Conservation (phyloP, 2,329 filamentous ascomycete species). For the Purpureocillium lavendulum region DNA sequence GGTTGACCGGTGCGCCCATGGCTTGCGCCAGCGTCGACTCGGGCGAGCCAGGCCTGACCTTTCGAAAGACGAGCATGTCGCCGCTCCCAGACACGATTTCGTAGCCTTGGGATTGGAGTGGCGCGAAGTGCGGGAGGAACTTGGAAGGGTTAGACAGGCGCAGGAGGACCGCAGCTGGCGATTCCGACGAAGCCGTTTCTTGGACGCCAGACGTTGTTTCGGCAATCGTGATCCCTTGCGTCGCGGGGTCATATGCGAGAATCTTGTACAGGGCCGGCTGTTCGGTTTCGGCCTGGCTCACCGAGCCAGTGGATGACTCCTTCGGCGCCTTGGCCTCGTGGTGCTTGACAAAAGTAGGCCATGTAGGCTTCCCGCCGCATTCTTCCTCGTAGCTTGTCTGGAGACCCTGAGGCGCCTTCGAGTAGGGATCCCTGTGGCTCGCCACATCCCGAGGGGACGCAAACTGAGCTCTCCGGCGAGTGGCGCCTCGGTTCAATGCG, state of each 20-base stretch:
- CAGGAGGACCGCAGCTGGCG: conserved; percentile 52
- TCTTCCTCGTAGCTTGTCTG: conserved; percentile 40
- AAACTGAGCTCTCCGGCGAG: not conserved
- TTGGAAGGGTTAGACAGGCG: conserved; percentile 53
- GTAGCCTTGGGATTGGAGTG: conserved; percentile 53
- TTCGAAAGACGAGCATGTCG: conserved; percentile 59
- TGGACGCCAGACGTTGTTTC: conserved; percentile 50
- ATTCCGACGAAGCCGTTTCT: conserved; percentile 38
- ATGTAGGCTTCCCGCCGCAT: conserved; percentile 22
- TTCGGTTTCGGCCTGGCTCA: not conserved
- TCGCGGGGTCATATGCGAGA: conserved; percentile 54
- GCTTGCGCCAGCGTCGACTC: conserved; percentile 7
- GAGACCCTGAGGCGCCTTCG: conserved; percentile 36
- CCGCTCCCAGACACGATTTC: conserved; percentile 57
- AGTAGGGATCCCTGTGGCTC: conserved; percentile 29
- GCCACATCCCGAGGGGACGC: not conserved
- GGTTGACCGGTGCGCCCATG: conserved; percentile 34
- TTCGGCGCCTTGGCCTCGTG: conserved; percentile 7
- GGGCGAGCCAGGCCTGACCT: conserved; percentile 29
- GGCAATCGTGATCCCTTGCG: conserved; percentile 47
- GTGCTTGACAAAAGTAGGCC: conserved; percentile 27
- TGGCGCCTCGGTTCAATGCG: conserved; percentile 17
- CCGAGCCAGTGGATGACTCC: not conserved
- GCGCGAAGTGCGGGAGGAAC: conserved; percentile 55
- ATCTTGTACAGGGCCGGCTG: conserved; percentile 45